Evolutionary conservation across 257 asterid genomes (phyloP).

Genomic region (Penstemon davidsonii): DNA sequence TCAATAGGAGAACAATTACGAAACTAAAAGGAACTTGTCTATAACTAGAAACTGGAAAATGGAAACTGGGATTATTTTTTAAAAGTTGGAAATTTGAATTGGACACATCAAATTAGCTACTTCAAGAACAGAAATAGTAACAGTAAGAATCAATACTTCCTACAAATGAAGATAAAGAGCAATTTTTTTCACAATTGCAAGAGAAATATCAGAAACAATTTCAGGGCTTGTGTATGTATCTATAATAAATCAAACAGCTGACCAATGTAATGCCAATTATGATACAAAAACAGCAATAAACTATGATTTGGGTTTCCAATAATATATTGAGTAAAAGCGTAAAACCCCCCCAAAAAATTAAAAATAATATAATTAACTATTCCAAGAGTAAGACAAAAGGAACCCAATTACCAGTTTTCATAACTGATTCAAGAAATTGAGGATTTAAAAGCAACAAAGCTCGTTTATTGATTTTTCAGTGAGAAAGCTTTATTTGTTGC

Average conservation of each 20-base stretch:
- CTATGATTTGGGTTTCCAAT: background rate
- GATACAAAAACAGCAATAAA: background rate
- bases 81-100: conserved; percentile 1
- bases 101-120: background rate
- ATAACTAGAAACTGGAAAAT: conserved; percentile 7
- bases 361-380: background rate
- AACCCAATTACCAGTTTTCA: conserved; percentile 25
- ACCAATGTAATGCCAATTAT: background rate
- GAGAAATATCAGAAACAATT: background rate
- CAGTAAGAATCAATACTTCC: background rate
- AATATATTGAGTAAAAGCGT: background rate
- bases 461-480: conserved; percentile 13
- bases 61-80: conserved; percentile 15
- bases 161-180: conserved; percentile 7
- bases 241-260: conserved; percentile 10
- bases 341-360: background rate
- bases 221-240: background rate
- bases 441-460: conserved; percentile 13
- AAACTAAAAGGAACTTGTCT: background rate
- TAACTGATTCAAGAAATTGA: conserved; percentile 21
- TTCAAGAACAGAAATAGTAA: background rate
- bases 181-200: background rate
- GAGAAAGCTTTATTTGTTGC: conserved; percentile 9
- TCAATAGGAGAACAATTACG: conserved; percentile 14
- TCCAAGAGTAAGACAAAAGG: background rate